Conservation (phyloP, 768 basidiomycete species). For the Russula ochroleuca region DNA sequence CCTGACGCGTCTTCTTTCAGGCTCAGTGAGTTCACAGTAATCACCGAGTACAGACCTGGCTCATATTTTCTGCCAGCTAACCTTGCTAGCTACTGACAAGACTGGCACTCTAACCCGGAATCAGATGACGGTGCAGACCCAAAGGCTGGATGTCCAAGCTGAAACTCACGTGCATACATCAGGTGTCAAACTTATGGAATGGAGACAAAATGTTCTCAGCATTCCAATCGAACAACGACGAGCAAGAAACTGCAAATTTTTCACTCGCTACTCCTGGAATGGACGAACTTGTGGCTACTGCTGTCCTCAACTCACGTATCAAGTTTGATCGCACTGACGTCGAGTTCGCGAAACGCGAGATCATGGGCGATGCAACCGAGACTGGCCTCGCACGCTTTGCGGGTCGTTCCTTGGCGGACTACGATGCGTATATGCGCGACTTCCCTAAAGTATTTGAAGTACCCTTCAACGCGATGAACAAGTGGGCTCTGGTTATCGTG, state of each 20-base stretch:
- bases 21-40: neutral
- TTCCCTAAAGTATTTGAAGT: slow-evolving; percentile 66
- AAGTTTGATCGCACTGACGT: slow-evolving; percentile 64
- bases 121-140: slow-evolving; percentile 54
- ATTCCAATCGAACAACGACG: slow-evolving; percentile 67
- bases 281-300: slow-evolving; percentile 59
- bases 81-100: slow-evolving; percentile 66
- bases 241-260: slow-evolving; percentile 48
- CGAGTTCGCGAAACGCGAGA: slow-evolving; percentile 55
- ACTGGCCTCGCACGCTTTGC: slow-evolving; percentile 68
- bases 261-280: slow-evolving; percentile 53
- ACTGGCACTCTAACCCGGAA: slow-evolving; percentile 68
- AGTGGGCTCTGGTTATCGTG: slow-evolving; percentile 69
- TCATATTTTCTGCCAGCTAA: slow-evolving; percentile 39
- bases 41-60: slow-evolving; percentile 19
- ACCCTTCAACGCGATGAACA: slow-evolving; percentile 69
- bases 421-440: slow-evolving; percentile 49
- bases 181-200: slow-evolving; percentile 66
- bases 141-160: neutral
- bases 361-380: slow-evolving; percentile 72
- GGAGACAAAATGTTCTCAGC: slow-evolving; percentile 58
- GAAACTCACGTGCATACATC: neutral
- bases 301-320: slow-evolving; percentile 62
- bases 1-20: slow-evolving; percentile 25
- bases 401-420: slow-evolving; percentile 50